phyloP scores from a whole-genome alignment of 371 early-diverging fungal genomes.

The Apophysomyces variabilis region DNA sequence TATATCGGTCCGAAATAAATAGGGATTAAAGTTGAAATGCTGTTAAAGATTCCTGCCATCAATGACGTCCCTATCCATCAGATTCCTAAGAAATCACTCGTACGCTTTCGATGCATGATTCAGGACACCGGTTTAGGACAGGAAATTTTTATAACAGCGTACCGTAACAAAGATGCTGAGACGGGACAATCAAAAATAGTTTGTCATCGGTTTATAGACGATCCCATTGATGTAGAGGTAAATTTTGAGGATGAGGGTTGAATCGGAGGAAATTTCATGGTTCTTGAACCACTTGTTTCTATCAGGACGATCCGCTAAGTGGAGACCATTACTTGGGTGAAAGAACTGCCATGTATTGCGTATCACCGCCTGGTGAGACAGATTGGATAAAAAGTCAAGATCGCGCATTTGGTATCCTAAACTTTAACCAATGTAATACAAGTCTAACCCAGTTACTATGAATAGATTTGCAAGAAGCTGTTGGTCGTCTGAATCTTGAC shows the following conservation, averaged over 20 bases:
- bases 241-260: background rate
- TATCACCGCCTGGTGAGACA: constrained; percentile 68
- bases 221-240: constrained; percentile 36
- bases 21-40: background rate
- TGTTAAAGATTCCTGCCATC: constrained; percentile 52
- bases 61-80: constrained; percentile 42
- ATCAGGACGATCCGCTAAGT: constrained; percentile 24
- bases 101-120: constrained; percentile 71
- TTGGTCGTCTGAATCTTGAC: constrained; percentile 24
- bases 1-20: background rate
- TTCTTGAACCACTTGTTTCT: background rate
- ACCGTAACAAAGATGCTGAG: constrained; percentile 31
- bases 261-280: background rate
- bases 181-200: constrained; percentile 25
- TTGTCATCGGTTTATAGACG: constrained; percentile 47
- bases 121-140: constrained; percentile 71
- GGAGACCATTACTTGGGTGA: constrained; percentile 37
- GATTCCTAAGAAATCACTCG: constrained; percentile 53
- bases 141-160: constrained; percentile 59
- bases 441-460: background rate
- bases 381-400: constrained; percentile 43
- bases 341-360: constrained; percentile 55
- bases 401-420: constrained; percentile 8
- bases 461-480: constrained; percentile 15
- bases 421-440: background rate